Evolutionary conservation across 1,284 basidiomycete genomes (phyloP), one percentile per base, ranked within the genome.

Genomic region (Ceratobasidium sp.): DNA sequence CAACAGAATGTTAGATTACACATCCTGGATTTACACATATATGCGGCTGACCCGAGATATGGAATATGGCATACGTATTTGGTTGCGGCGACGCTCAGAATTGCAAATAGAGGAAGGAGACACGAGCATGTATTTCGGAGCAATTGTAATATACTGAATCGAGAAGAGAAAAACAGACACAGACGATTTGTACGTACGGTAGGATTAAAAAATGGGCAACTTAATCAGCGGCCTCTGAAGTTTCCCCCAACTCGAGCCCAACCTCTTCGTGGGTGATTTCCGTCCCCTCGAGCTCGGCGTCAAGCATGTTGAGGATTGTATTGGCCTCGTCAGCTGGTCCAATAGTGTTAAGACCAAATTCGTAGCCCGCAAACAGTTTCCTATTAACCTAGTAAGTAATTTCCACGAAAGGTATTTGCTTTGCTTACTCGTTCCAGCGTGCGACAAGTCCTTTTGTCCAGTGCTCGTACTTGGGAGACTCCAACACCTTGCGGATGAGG

Each of bases 401-500:
- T 46, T 34, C 4, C n/a, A 9, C 22, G 0, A 8, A 51, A 32
- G 46, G 4, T 5, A 11, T 66, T 34, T 15, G 44, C 22, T 46
- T 46, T 7, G 32, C 44, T 22, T 49, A 66, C 64, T 49, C 15
- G 44, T 66, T 66, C 64, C 64, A 66, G 29, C 49, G 11, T 17
- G 25, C 1, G 9, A 66, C 8, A n/a, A 66, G 44, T 7, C 29
- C 49, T 19, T 29, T 34, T 32, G 64, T 51, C 64, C 64, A 66
- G 44, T 32, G n/a, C 49, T 46, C 44, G 25, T 49, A 51, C 44
- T 66, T 66, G 11, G 64, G 64, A 6, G 43, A 29, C 8, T 66
- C 44, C 44, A 66, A 40, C 19, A 66, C 5, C 44, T 66, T 34
- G 8, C 49, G 11, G 17, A 66, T n/a, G 8, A 49, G 44, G 22